Evolutionary conservation across 2,329 filamentous ascomycete genomes (phyloP).

Genomic region (Didymella sp.): DNA sequence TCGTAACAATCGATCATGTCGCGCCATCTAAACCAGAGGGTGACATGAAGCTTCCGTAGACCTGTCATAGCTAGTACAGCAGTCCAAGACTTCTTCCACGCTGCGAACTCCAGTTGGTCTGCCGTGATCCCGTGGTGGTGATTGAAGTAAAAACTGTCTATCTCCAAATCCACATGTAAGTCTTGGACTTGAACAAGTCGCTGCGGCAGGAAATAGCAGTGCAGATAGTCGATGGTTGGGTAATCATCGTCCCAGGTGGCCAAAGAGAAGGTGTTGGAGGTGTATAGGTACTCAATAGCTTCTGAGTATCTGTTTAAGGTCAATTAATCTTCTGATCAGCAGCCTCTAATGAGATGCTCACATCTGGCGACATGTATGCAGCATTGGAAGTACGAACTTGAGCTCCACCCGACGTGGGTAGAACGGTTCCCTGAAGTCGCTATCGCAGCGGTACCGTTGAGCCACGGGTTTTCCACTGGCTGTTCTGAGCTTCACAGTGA

Average conservation of each 20-base stretch:
- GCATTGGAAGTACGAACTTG: constrained; percentile 16
- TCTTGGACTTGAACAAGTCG: constrained; percentile 27
- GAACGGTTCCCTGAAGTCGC: neutral
- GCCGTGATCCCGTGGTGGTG: neutral
- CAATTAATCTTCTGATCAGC: neutral
- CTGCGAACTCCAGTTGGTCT: neutral
- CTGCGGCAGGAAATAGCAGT: constrained; percentile 29
- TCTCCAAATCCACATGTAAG: constrained; percentile 27
- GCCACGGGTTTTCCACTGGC: constrained; percentile 18
- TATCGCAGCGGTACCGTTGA: constrained; percentile 8
- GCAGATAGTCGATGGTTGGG: constrained; percentile 25
- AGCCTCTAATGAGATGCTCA: constrained; percentile 11
- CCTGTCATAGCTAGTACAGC: constrained; percentile 24
- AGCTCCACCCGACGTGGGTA: constrained; percentile 1
- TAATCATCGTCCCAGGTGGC: constrained; percentile 22
- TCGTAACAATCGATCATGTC: constrained; percentile 15
- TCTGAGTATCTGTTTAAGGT: constrained; percentile 32
- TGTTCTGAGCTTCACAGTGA: constrained; percentile 20
- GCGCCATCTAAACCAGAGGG: constrained; percentile 16
- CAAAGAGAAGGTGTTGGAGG: constrained; percentile 27
- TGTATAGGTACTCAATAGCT: constrained; percentile 32
- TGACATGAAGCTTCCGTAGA: constrained; percentile 27
- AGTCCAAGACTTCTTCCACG: constrained; percentile 29
- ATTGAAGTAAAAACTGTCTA: constrained; percentile 20
- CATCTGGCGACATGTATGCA: constrained; percentile 34